These are phyloP conservation scores for Euphorbia schlechtendalii DNA, from an alignment of 441 rosid genomes.

Conservation along the genomic window DNA sequence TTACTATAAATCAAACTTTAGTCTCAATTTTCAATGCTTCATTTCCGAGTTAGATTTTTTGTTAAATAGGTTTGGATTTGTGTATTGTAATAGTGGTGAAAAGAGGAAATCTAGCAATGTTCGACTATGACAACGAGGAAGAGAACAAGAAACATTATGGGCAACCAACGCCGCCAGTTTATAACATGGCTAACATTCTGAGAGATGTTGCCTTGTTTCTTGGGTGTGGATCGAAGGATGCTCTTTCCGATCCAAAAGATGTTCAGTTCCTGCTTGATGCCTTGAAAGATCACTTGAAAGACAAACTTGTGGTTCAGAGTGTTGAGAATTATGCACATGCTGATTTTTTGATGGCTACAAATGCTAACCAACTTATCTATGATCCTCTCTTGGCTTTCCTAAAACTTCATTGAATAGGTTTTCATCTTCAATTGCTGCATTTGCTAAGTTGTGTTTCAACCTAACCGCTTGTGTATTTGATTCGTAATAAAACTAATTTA, in stretches of 20 bases:
- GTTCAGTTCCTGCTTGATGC: conserved; percentile 46
- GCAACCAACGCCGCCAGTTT: conserved; percentile 34
- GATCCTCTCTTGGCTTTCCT: no score
- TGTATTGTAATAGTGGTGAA: conserved; percentile 26
- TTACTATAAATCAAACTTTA: no score
- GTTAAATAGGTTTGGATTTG: no score
- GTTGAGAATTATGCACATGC: conserved; percentile 59
- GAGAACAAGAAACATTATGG: conserved; percentile 43
- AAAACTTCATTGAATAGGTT: no score
- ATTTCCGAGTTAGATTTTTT: no score
- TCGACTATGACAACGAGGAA: conserved; percentile 24
- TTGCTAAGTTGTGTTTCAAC: no score
- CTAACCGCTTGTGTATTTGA: no score
- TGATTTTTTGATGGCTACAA: conserved; percentile 70
- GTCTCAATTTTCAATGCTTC: no score
- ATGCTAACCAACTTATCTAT: conserved; percentile 64
- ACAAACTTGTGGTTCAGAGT: conserved; percentile 49
- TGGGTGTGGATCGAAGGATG: conserved; percentile 58
- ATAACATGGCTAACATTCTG: conserved; percentile 48
- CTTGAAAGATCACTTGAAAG: conserved; percentile 51
- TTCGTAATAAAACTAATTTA: no score
- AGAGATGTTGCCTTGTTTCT: conserved; percentile 54
- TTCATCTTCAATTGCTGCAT: no score
- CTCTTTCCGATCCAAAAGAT: conserved; percentile 46
- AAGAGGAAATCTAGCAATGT: conserved; percentile 34